These are phyloP conservation scores for Periconia sp. DNA, from an alignment of 2,329 filamentous ascomycete species.

Conservation along the genomic window DNA sequence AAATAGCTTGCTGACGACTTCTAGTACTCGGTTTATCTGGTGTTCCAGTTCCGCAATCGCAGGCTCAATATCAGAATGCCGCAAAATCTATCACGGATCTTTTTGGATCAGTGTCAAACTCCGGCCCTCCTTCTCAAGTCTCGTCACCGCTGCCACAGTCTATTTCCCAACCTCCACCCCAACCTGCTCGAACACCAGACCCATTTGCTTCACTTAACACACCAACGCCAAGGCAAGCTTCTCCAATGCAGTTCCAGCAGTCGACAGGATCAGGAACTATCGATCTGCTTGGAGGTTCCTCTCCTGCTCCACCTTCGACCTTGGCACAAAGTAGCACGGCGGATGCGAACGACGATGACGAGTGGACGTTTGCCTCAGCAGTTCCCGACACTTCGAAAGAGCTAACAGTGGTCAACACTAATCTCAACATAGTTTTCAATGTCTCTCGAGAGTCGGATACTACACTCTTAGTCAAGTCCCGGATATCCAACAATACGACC, in stretches of 20 bases:
- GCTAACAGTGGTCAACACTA: conserved; percentile 68
- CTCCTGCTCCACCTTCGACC: conserved; percentile 25
- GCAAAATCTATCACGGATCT: conserved; percentile 59
- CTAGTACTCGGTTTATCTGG: conserved; percentile 37
- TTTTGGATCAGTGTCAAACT: conserved; percentile 55
- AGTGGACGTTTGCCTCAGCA: conserved; percentile 91
- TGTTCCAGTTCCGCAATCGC: conserved; percentile 31
- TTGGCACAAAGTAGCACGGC: conserved; percentile 29
- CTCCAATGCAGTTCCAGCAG: conserved; percentile 53
- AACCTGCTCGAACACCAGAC: conserved; percentile 49
- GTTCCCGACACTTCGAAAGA: conserved; percentile 72
- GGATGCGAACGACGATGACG: conserved; percentile 82
- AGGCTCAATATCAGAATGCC: conserved; percentile 45
- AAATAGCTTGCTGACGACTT: conserved; percentile 12
- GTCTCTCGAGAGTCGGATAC: conserved; percentile 62
- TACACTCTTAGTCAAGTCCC: conserved; percentile 69
- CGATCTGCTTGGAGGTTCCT: conserved; percentile 40
- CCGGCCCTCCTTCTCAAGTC: conserved; percentile 41
- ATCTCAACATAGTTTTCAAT: conserved; percentile 72
- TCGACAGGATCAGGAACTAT: conserved; percentile 31
- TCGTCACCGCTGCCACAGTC: conserved; percentile 50
- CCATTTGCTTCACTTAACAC: conserved; percentile 63
- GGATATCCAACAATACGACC: conserved; percentile 80
- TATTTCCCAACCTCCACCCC: conserved; percentile 38
- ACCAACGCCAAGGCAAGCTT: conserved; percentile 53